These are phyloP conservation scores for Sphagnum magellanicum DNA, from an alignment of 228 moss, liverwort and hornwort species.

Conservation along the genomic window DNA sequence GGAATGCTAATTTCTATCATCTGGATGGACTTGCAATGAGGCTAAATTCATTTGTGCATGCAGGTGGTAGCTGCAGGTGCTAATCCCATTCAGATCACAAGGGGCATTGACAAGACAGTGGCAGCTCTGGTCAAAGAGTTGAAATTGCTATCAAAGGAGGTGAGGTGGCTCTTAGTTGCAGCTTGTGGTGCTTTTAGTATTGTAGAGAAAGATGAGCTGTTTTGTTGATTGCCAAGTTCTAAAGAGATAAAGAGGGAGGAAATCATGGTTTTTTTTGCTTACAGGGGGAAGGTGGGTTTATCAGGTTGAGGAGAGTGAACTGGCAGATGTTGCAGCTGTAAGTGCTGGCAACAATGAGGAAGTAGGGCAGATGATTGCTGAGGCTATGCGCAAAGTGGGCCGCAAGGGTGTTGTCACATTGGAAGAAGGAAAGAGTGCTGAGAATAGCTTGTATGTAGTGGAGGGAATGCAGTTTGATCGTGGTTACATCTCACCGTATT, in stretches of 20 bases:
- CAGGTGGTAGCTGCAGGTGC: conserved; percentile 62
- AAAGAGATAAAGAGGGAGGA: too few species aligned
- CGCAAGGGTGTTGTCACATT: conserved; percentile 53
- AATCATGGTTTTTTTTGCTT: neutral
- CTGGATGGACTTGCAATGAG: neutral
- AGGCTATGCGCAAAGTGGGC: conserved; percentile 54
- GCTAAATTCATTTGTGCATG: neutral
- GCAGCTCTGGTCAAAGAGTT: conserved; percentile 36
- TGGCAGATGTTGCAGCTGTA: conserved; percentile 54
- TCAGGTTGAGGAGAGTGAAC: conserved; percentile 52
- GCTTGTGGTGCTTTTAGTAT: neutral
- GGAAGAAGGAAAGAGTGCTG: conserved; percentile 58
- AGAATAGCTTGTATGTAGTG: conserved; percentile 42
- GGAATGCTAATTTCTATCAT: too few species aligned
- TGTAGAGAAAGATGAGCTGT: neutral
- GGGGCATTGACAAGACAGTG: conserved; percentile 51
- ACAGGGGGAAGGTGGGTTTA: neutral
- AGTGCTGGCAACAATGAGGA: conserved; percentile 54
- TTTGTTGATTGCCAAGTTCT: neutral
- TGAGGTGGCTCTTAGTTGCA: conserved; percentile 8
- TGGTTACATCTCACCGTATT: conserved; percentile 54
- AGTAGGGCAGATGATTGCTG: conserved; percentile 51
- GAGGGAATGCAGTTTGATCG: conserved; percentile 61
- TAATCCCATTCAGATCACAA: conserved; percentile 51
- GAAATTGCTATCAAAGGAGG: conserved; percentile 37